These are phyloP conservation scores for Sporothrix curviconia DNA, from an alignment of 2,329 filamentous ascomycete genomes.

Conservation along the genomic window DNA sequence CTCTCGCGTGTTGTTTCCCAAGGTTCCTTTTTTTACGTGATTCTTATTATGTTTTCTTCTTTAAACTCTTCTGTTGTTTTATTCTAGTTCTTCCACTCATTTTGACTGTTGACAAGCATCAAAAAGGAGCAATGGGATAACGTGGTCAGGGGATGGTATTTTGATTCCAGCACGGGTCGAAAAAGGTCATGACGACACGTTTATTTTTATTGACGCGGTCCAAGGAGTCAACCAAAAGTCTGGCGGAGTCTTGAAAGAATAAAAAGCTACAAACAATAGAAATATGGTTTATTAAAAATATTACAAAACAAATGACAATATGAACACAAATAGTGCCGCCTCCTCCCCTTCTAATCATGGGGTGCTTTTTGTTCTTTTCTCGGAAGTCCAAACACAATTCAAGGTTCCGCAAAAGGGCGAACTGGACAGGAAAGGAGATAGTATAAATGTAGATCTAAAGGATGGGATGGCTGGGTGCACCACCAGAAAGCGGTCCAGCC, in stretches of 20 bases:
- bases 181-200: neutral
- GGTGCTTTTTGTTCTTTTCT: neutral
- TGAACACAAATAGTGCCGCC: neutral
- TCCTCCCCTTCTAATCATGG: neutral
- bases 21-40: neutral
- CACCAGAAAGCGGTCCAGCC: neutral
- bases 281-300: constrained; percentile 1
- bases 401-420: too few relatives aligned
- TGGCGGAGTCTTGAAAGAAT: neutral
- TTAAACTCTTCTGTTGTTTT: neutral
- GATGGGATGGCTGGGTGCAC: neutral
- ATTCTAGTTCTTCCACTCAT: neutral
- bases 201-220: neutral
- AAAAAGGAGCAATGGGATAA: neutral
- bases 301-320: neutral
- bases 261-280: constrained; percentile 7
- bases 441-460: neutral
- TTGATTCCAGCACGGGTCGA: neutral
- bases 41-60: neutral
- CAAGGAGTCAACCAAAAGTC: neutral
- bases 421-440: too few relatives aligned
- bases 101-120: neutral
- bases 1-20: neutral
- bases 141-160: too few relatives aligned
- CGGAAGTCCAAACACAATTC: too few relatives aligned